Conservation (phyloP, 495 filamentous ascomycete genomes). For the Darksidea phi region DNA sequence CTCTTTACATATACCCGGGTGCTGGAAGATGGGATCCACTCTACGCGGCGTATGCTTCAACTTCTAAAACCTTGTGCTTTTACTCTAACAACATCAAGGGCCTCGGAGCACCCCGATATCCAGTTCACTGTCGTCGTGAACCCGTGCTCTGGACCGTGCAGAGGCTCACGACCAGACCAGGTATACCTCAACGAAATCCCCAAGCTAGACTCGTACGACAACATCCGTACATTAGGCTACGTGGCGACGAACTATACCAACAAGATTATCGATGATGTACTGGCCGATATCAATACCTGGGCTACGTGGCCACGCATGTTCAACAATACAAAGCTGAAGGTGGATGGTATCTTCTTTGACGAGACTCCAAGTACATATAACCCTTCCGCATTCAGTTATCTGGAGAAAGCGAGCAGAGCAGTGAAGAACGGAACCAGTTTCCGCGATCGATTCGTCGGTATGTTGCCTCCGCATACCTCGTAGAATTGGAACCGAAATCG, state of each 20-base stretch:
- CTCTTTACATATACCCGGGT: conserved; percentile 34
- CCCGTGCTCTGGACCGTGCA: conserved; percentile 31
- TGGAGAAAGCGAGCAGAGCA: conserved; percentile 36
- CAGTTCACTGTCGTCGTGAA: conserved; percentile 34
- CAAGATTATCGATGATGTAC: conserved; percentile 16
- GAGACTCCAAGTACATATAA: conserved; percentile 37
- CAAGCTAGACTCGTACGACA: conserved; percentile 21
- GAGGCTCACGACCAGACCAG: conserved; percentile 26
- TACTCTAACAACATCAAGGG: background rate
- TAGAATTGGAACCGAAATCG: background rate
- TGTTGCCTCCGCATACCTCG: background rate
- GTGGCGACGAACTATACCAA: conserved; percentile 29
- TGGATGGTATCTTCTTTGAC: conserved; percentile 35
- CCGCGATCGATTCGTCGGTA: conserved; percentile 22
- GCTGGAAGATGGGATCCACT: conserved; percentile 31
- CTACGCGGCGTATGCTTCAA: conserved; percentile 22
- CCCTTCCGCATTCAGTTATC: conserved; percentile 35
- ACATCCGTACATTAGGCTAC: conserved; percentile 32
- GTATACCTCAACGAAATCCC: conserved; percentile 31
- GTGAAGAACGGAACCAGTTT: conserved; percentile 37
- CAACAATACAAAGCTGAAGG: conserved; percentile 23
- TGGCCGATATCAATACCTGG: conserved; percentile 27
- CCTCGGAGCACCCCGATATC: conserved; percentile 19
- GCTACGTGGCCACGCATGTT: conserved; percentile 18
- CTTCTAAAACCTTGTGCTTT: background rate